phyloP scores from a whole-genome alignment of 176 grass and related monocot genomes.

The Juncus inflexus region DNA sequence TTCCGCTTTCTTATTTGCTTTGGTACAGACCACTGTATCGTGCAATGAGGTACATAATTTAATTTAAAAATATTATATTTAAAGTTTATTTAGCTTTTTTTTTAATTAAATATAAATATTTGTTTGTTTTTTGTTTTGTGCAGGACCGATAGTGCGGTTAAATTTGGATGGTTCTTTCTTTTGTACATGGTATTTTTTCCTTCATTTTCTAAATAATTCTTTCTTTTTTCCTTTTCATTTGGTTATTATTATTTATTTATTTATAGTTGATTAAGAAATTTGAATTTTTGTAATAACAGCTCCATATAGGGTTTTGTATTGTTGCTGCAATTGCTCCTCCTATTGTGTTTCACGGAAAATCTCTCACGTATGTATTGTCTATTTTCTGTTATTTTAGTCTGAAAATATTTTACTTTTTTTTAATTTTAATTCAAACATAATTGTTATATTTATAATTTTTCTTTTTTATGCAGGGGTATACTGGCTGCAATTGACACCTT shows the following conservation, averaged over 20 bases:
- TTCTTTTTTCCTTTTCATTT: constrained; percentile 38
- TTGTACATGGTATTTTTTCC: constrained; percentile 58
- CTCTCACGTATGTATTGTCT: constrained; percentile 62
- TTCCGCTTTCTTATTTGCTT: constrained; percentile 82
- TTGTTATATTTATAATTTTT: constrained; percentile 5
- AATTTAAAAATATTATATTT: not conserved
- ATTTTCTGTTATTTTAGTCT: not conserved
- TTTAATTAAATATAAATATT: not conserved
- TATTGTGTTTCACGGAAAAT: constrained; percentile 75
- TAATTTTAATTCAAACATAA: constrained; percentile 1
- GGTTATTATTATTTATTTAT: constrained; percentile 43
- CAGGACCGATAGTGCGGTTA: constrained; percentile 82
- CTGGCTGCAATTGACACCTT: constrained; percentile 83
- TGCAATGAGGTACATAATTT: constrained; percentile 64
- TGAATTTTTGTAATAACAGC: constrained; percentile 38
- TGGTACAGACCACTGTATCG: constrained; percentile 93
- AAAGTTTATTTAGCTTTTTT: not conserved
- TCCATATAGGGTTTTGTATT: constrained; percentile 87
- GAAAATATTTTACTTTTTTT: not conserved
- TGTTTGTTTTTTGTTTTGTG: not conserved
- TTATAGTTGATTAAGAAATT: not conserved
- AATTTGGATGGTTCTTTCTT: constrained; percentile 87
- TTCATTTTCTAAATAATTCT: constrained; percentile 1
- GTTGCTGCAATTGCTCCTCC: constrained; percentile 95
- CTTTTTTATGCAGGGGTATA: constrained; percentile 54